Percentiles rank a stretch among this genome's conserved stretches.
Conservation (phyloP, 257 asterid species). For the Oldenlandia corymbosa region DNA sequence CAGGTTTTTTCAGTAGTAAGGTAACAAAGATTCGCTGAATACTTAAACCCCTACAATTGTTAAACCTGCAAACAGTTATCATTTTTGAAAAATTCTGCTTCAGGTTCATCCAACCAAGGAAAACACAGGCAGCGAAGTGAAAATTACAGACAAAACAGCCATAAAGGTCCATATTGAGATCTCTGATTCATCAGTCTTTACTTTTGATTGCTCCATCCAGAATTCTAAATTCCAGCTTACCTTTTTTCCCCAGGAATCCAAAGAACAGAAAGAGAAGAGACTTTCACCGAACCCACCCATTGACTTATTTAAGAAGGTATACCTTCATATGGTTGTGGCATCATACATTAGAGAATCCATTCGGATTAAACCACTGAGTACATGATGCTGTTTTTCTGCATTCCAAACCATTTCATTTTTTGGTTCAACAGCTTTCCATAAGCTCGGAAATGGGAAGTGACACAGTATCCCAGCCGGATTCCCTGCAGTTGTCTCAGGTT, state of each 20-base stretch:
- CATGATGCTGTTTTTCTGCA: not conserved
- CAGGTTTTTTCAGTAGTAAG: conserved; percentile 21
- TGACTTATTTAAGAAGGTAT: conserved; percentile 57
- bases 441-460: conserved; percentile 31
- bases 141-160: conserved; percentile 17
- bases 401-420: not conserved
- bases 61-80: not conserved
- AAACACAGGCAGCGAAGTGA: conserved; percentile 12
- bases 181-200: not conserved
- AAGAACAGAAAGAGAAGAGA: conserved; percentile 25
- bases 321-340: too few relatives aligned
- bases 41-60: not conserved
- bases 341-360: too few relatives aligned
- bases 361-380: too few relatives aligned
- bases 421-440: conserved; percentile 54
- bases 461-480: conserved; percentile 24
- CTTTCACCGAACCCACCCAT: conserved; percentile 34
- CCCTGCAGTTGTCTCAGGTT: conserved; percentile 38
- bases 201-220: conserved; percentile 3
- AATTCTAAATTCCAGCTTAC: not conserved
- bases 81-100: conserved; percentile 3
- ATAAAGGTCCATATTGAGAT: conserved; percentile 10
- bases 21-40: conserved; percentile 11
- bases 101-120: conserved; percentile 33
- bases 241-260: conserved; percentile 38